A percentile compares a stretch with the other conserved stretches of the same genome.
Evolutionary conservation across 768 basidiomycete genomes (phyloP).

Genomic region (Russula vinacea): DNA sequence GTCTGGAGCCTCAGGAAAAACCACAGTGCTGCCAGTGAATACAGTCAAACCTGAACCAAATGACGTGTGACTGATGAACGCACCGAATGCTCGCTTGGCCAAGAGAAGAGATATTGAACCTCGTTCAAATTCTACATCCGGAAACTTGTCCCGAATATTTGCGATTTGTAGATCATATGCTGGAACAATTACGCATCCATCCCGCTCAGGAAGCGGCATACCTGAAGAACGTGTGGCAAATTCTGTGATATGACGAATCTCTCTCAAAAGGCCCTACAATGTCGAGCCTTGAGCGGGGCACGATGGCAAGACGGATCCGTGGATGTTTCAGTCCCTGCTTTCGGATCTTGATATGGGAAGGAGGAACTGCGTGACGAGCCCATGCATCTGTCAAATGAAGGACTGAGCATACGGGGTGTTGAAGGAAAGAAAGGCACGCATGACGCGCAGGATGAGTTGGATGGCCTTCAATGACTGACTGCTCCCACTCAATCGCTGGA

Average conservation of each 20-base stretch:
- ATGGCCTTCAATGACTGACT: too few species aligned
- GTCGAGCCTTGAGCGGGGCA: constrained; percentile 40
- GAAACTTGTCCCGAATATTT: constrained; percentile 45
- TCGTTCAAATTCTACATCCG: constrained; percentile 42
- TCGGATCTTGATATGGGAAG: constrained; percentile 15
- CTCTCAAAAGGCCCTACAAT: constrained; percentile 46
- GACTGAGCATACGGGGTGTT: too few species aligned
- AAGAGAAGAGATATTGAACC: constrained; percentile 42
- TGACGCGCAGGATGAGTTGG: too few species aligned
- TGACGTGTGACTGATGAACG: constrained; percentile 12
- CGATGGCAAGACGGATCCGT: constrained; percentile 46
- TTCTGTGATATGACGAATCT: constrained; percentile 37
- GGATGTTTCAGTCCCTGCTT: constrained; percentile 49
- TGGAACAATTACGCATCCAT: constrained; percentile 43
- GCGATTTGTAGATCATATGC: constrained; percentile 54
- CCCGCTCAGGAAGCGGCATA: constrained; percentile 33
- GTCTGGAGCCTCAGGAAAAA: too few species aligned
- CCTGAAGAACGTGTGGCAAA: constrained; percentile 38
- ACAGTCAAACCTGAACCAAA: too few species aligned
- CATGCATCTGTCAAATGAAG: constrained; percentile 50
- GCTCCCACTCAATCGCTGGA: too few species aligned
- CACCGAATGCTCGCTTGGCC: constrained; percentile 57
- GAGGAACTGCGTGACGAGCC: constrained; percentile 44
- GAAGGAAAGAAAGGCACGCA: too few species aligned
- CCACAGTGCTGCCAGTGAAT: too few species aligned